Conservation (phyloP, 305 asterid genomes). For the Fraxinus paxiana region DNA sequence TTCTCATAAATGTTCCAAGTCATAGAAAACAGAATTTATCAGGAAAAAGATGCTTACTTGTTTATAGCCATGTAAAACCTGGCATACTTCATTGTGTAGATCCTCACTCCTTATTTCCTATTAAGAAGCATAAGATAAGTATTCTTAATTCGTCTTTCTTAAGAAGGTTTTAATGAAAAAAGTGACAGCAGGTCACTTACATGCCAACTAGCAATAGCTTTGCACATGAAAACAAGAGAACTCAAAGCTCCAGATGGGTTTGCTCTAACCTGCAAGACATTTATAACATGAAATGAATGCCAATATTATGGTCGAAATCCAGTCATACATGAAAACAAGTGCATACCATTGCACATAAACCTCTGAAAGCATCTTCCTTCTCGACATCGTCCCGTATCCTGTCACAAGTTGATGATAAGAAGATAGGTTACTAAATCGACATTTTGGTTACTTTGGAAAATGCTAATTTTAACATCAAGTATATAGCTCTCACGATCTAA, state of each 20-base stretch:
- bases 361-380: conserved; percentile 95
- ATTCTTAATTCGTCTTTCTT: not conserved
- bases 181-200: conserved; percentile 41
- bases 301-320: not conserved
- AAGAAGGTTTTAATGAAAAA: not conserved
- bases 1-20: not conserved
- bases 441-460: not conserved
- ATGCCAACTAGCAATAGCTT: conserved; percentile 93
- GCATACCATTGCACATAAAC: conserved; percentile 88
- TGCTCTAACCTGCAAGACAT: conserved; percentile 64
- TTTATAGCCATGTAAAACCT: conserved; percentile 80
- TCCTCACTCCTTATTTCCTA: conserved; percentile 91
- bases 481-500: not conserved
- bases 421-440: not conserved
- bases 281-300: conserved; percentile 12
- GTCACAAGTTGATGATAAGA: conserved; percentile 26
- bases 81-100: conserved; percentile 74
- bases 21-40: not conserved
- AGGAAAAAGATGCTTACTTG: conserved; percentile 49
- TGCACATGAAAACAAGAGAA: conserved; percentile 72
- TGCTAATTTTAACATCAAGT: not conserved
- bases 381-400: conserved; percentile 98
- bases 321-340: conserved; percentile 9
- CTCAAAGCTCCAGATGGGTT: conserved; percentile 88
- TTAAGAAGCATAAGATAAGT: conserved; percentile 22